Conservation (phyloP, 2,329 filamentous ascomycete genomes). For the Aspergillus versicolor region DNA sequence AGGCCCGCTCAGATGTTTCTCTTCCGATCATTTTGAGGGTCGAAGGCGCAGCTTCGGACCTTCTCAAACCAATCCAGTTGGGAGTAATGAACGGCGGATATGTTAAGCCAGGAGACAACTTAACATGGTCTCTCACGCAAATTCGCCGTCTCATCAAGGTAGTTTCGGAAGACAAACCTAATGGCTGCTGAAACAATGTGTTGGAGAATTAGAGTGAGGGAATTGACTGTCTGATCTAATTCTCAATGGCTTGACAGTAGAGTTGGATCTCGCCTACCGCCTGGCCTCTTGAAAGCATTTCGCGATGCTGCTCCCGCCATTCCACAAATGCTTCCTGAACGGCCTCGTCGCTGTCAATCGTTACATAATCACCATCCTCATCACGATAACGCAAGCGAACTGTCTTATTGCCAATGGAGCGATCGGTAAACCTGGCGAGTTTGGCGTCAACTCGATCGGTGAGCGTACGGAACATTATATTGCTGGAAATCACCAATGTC, state of each 20-base stretch:
- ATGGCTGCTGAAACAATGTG: slow-evolving; percentile 8
- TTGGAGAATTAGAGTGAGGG: background rate
- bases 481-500: slow-evolving; percentile 92
- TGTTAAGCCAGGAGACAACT: slow-evolving; percentile 27
- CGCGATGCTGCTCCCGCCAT: slow-evolving; percentile 75
- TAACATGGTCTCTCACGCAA: slow-evolving; percentile 7
- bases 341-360: slow-evolving; percentile 92
- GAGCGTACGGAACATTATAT: slow-evolving; percentile 89
- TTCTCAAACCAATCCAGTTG: slow-evolving; percentile 33
- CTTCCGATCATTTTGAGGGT: slow-evolving; percentile 6
- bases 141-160: slow-evolving; percentile 12
- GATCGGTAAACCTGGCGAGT: slow-evolving; percentile 78
- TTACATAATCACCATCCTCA: slow-evolving; percentile 88
- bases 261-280: slow-evolving; percentile 90
- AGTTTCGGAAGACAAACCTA: slow-evolving; percentile 14
- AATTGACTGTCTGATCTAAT: slow-evolving; percentile 19
- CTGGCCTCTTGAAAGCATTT: slow-evolving; percentile 62
- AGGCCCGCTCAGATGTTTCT: slow-evolving; percentile 1
- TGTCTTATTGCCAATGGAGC: slow-evolving; percentile 77
- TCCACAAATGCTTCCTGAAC: slow-evolving; percentile 94
- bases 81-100: slow-evolving; percentile 19
- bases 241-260: slow-evolving; percentile 65
- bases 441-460: slow-evolving; percentile 97
- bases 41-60: slow-evolving; percentile 21
- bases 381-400: slow-evolving; percentile 89